Percentiles rank a stretch among this genome's conserved stretches.
These are phyloP conservation scores for Tolypocladium tropicale DNA, from an alignment of 2,329 filamentous ascomycete species.

Conservation along the genomic window DNA sequence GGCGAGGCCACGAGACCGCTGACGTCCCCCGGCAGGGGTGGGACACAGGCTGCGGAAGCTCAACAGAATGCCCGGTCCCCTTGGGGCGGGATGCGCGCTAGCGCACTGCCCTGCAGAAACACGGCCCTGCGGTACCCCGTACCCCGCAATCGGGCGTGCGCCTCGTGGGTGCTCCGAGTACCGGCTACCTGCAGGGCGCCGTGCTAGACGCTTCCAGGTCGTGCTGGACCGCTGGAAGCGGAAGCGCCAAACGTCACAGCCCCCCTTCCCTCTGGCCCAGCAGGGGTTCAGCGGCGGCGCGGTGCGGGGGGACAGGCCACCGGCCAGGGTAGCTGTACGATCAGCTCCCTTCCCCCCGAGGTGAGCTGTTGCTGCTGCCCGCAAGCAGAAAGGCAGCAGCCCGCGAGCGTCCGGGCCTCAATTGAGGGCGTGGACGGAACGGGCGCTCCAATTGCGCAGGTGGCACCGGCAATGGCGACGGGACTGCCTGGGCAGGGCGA, in stretches of 20 bases:
- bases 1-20: neutral
- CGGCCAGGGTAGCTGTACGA: neutral
- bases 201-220: neutral
- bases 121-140: slow-evolving; percentile 11
- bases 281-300: neutral
- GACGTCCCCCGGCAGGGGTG: neutral
- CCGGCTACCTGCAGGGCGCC: slow-evolving; percentile 5
- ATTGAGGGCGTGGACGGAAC: neutral
- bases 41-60: neutral
- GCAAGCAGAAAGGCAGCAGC: neutral
- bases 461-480: neutral
- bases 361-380: neutral
- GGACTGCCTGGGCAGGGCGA: neutral
- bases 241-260: neutral
- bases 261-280: too few species aligned
- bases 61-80: neutral
- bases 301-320: too few species aligned
- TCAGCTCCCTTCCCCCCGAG: too few species aligned
- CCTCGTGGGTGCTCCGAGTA: slow-evolving; percentile 4
- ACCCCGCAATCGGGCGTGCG: slow-evolving; percentile 11
- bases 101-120: too few species aligned
- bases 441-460: neutral
- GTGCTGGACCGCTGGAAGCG: neutral
- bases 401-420: neutral
- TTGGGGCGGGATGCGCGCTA: neutral